Percentiles rank a stretch among this genome's conserved stretches.
Evolutionary conservation across 768 basidiomycete genomes (phyloP).

Genomic region (Tephrocybe sp.): DNA sequence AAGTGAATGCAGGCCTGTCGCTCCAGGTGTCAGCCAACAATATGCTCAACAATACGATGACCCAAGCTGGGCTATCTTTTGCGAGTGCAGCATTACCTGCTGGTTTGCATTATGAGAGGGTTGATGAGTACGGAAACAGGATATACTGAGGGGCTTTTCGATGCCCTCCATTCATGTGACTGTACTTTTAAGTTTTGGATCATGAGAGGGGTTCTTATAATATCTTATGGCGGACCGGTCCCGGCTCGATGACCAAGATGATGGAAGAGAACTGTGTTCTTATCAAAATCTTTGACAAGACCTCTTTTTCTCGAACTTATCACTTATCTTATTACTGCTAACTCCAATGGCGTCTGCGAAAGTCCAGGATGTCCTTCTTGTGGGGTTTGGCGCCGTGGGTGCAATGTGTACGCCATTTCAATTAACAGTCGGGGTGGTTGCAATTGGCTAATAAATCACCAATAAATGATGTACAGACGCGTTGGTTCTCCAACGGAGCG

Average conservation of each 20-base stretch:
- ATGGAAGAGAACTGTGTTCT: too few relatives aligned
- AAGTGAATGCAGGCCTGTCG: not conserved
- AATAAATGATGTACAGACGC: slow-evolving; percentile 38
- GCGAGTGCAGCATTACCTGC: slow-evolving; percentile 1
- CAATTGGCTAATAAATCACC: not conserved
- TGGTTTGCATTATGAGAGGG: not conserved
- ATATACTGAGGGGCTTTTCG: not conserved
- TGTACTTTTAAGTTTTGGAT: too few relatives aligned
- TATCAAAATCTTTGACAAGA: not conserved
- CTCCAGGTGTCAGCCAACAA: not conserved
- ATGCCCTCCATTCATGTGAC: too few relatives aligned
- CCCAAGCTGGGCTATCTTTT: not conserved
- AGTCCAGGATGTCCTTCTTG: slow-evolving; percentile 48
- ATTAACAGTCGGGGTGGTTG: too few relatives aligned
- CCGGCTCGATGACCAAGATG: too few relatives aligned
- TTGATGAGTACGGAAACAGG: not conserved
- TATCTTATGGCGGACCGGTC: too few relatives aligned
- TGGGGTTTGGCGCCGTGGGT: slow-evolving; percentile 68
- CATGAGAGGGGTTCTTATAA: too few relatives aligned
- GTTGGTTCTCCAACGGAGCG: slow-evolving; percentile 52
- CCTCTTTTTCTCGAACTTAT: not conserved
- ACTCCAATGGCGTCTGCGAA: slow-evolving; percentile 7
- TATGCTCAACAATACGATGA: slow-evolving; percentile 1
- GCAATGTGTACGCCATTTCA: slow-evolving; percentile 49
- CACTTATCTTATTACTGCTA: not conserved